A percentile compares a stretch with the other conserved stretches of the same genome.
Evolutionary conservation across 2,329 filamentous ascomycete genomes (phyloP).

Genomic region (Drechslerella dactyloides): DNA sequence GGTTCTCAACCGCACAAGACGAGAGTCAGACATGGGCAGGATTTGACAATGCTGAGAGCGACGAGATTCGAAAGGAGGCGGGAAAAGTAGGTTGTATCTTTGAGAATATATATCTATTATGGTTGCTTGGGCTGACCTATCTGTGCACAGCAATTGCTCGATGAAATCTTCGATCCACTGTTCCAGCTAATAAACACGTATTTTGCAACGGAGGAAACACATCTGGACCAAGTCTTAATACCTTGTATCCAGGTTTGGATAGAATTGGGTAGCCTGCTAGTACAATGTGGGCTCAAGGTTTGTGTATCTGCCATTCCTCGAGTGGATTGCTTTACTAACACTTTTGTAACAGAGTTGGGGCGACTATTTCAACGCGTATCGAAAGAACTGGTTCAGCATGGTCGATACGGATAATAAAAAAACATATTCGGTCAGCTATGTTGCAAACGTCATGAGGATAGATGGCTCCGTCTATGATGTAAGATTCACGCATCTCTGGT

Average conservation of each 20-base stretch:
- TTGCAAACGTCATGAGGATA: constrained; percentile 59
- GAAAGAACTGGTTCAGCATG: constrained; percentile 61
- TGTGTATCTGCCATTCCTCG: constrained; percentile 1
- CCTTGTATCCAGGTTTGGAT: constrained; percentile 61
- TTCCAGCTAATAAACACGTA: constrained; percentile 46
- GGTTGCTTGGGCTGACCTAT: background rate
- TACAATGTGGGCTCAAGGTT: constrained; percentile 60
- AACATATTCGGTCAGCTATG: constrained; percentile 61
- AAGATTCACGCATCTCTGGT: background rate
- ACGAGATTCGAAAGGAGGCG: constrained; percentile 49
- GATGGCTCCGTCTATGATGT: constrained; percentile 45
- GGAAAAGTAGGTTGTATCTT: constrained; percentile 52
- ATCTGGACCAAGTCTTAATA: constrained; percentile 29
- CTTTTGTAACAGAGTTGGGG: constrained; percentile 60
- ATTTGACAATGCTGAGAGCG: constrained; percentile 58
- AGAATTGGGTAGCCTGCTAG: constrained; percentile 61
- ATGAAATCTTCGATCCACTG: constrained; percentile 54
- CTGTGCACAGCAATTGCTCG: constrained; percentile 50
- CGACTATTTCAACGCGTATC: constrained; percentile 65
- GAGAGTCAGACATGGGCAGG: constrained; percentile 68
- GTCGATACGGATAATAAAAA: constrained; percentile 61
- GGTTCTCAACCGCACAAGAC: constrained; percentile 58
- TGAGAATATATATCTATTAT: background rate
- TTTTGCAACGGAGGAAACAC: constrained; percentile 25
- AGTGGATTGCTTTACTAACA: constrained; percentile 2